phyloP scores from a whole-genome alignment of 345 rosid genomes.

The Rhizophora mangle region DNA sequence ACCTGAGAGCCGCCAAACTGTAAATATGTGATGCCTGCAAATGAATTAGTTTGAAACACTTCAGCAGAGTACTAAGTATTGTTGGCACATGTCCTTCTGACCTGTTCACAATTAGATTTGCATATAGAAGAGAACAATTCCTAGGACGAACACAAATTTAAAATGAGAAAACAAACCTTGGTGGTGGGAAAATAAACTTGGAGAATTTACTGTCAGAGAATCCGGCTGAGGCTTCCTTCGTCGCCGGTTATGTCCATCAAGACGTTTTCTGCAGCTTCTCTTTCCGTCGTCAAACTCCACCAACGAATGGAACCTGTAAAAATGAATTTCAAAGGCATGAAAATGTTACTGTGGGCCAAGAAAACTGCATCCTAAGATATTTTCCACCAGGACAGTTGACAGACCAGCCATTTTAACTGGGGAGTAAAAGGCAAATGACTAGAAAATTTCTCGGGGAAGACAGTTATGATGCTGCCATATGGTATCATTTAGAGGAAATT shows the following conservation, averaged over 20 bases:
- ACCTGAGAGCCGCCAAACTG: slow-evolving; percentile 43
- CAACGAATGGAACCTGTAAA: slow-evolving; percentile 62
- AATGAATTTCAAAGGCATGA: not conserved
- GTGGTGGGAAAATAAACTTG: slow-evolving; percentile 38
- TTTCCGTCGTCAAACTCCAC: slow-evolving; percentile 75
- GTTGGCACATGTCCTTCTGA: not conserved
- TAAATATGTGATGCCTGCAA: slow-evolving; percentile 44
- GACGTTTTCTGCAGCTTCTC: slow-evolving; percentile 79
- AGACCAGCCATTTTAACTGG: not conserved
- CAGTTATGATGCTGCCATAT: not conserved
- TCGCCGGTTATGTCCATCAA: slow-evolving; percentile 74
- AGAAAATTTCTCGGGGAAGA: not conserved
- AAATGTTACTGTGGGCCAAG: not conserved
- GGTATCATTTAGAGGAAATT: not conserved
- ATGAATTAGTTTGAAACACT: not conserved
- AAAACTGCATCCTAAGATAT: not conserved
- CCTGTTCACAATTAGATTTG: not conserved
- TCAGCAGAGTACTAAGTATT: not conserved
- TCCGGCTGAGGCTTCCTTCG: slow-evolving; percentile 69
- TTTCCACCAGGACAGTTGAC: not conserved
- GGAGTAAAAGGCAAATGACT: not conserved
- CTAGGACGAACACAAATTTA: not conserved
- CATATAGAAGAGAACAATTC: no score
- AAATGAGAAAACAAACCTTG: slow-evolving; percentile 41
- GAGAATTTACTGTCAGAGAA: slow-evolving; percentile 36